Conservation (phyloP, 805 yeast genomes). For the Wickerhamiella lipophila region DNA sequence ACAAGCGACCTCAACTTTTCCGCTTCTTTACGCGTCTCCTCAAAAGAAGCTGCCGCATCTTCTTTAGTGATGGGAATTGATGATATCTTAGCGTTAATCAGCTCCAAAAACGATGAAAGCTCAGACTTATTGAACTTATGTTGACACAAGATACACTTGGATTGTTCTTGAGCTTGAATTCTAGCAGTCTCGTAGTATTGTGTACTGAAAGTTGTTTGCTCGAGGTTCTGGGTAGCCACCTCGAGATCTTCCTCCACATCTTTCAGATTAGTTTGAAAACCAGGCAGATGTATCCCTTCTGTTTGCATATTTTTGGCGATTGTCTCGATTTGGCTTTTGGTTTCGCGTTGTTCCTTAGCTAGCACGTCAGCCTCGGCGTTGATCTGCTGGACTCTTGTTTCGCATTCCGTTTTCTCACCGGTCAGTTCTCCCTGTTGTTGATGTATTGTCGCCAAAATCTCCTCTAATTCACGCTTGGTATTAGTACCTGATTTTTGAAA, state of each 20-base stretch:
- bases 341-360: neutral
- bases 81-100: slow-evolving; percentile 25
- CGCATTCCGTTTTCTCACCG: neutral
- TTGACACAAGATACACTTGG: slow-evolving; percentile 61
- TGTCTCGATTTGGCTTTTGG: neutral
- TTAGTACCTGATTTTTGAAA: neutral
- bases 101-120: slow-evolving; percentile 16
- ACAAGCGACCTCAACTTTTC: slow-evolving; percentile 13
- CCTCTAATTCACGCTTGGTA: neutral
- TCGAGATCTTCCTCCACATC: slow-evolving; percentile 46
- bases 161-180: slow-evolving; percentile 42
- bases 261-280: slow-evolving; percentile 30
- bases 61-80: slow-evolving; percentile 28
- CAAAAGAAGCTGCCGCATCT: slow-evolving; percentile 28
- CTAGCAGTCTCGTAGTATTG: slow-evolving; percentile 61
- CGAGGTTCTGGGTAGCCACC: slow-evolving; percentile 49
- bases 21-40: slow-evolving; percentile 14
- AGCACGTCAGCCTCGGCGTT: neutral
- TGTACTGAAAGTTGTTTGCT: slow-evolving; percentile 55
- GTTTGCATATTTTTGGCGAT: neutral
- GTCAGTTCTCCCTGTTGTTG: neutral
- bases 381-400: neutral
- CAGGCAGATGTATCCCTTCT: slow-evolving; percentile 14
- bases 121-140: slow-evolving; percentile 41
- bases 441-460: neutral